Conservation (phyloP, 2,329 filamentous ascomycete genomes). For the Aspergillus sp. region DNA sequence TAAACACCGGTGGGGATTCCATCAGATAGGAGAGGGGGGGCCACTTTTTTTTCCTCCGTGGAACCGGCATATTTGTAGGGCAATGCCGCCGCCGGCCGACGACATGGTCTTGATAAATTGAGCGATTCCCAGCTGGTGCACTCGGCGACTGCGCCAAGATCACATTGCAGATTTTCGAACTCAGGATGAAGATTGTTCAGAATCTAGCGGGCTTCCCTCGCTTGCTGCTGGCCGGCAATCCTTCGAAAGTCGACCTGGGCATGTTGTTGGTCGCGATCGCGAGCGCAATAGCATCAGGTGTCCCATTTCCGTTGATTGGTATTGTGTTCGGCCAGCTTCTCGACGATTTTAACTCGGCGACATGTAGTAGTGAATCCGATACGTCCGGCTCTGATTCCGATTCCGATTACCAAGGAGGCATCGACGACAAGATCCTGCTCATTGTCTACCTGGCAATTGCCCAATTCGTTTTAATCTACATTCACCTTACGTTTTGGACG, state of each 20-base stretch:
- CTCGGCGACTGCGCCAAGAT: conserved; percentile 7
- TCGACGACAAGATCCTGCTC: conserved; percentile 13
- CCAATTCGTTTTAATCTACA: conserved; percentile 63
- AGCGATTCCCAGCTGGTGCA: neutral
- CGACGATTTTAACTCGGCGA: conserved; percentile 36
- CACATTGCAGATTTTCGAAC: neutral
- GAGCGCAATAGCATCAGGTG: conserved; percentile 36
- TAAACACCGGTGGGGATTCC: neutral
- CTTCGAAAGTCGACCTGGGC: conserved; percentile 20
- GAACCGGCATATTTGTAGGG: neutral
- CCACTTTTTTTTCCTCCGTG: neutral
- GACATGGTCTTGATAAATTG: conserved; percentile 5
- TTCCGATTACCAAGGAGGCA: conserved; percentile 2
- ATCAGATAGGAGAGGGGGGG: neutral
- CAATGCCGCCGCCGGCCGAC: neutral
- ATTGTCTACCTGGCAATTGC: conserved; percentile 65
- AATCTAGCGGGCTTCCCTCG: conserved; percentile 36
- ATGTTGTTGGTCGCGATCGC: conserved; percentile 29
- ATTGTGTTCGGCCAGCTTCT: conserved; percentile 43
- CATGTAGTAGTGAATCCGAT: conserved; percentile 16
- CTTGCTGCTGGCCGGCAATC: conserved; percentile 27
- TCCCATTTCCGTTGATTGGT: conserved; percentile 40
- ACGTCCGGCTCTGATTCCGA: neutral
- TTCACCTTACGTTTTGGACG: conserved; percentile 63
- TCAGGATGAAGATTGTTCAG: conserved; percentile 28